phyloP scores from a whole-genome alignment of 768 basidiomycete genomes.

The Pseudohyphozyma bogoriensis region DNA sequence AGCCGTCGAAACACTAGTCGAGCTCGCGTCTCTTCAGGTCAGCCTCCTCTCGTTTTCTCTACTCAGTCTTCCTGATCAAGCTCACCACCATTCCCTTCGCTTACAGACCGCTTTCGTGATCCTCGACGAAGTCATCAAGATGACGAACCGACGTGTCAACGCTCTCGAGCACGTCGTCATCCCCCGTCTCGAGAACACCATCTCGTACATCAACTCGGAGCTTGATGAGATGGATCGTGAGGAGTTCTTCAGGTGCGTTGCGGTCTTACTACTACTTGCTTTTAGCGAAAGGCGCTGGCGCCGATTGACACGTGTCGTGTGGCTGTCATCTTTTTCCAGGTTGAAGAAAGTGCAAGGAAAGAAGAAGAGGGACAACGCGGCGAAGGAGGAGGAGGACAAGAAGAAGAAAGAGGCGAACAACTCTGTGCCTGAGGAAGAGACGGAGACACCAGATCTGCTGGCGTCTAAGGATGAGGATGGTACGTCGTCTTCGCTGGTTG shows the following conservation, averaged over 20 bases:
- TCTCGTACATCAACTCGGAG: slow-evolving; percentile 95
- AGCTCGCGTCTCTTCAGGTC: slow-evolving; percentile 72
- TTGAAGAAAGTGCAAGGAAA: slow-evolving; percentile 32
- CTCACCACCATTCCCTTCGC: not conserved
- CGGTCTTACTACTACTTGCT: slow-evolving; percentile 50
- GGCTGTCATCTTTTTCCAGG: no score
- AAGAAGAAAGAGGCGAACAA: slow-evolving; percentile 37
- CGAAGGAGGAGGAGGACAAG: slow-evolving; percentile 25
- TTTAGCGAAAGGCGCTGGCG: not conserved
- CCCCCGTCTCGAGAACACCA: slow-evolving; percentile 88
- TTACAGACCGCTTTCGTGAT: slow-evolving; percentile 91
- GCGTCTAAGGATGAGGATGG: slow-evolving; percentile 26
- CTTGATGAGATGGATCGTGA: slow-evolving; percentile 90
- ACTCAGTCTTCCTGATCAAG: not conserved
- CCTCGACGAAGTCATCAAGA: slow-evolving; percentile 95
- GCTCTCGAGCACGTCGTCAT: slow-evolving; percentile 97
- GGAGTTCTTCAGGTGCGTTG: slow-evolving; percentile 63
- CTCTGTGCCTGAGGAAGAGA: slow-evolving; percentile 37
- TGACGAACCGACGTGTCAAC: slow-evolving; percentile 97
- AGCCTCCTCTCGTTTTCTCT: slow-evolving; percentile 10
- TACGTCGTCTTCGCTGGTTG: not conserved
- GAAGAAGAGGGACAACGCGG: slow-evolving; percentile 32
- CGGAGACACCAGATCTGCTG: slow-evolving; percentile 38
- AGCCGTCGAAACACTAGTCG: slow-evolving; percentile 91
- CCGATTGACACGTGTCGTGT: no score